Evolutionary conservation across 2,329 filamentous ascomycete species (phyloP).

Genomic region (Hirsutella rhossiliensis): DNA sequence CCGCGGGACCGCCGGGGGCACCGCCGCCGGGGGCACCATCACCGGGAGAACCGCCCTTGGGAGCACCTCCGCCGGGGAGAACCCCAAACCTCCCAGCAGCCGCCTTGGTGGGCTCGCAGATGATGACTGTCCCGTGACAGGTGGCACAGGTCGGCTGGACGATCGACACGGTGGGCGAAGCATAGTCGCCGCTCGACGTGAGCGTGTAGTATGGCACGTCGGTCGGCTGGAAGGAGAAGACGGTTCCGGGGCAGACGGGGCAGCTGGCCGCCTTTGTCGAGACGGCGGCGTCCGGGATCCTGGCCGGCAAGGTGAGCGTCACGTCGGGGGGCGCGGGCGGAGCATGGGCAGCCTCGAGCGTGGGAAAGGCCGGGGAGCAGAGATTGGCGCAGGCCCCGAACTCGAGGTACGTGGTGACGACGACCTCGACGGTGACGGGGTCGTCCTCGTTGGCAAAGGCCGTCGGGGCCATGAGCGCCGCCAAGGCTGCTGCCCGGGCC

Average conservation of each 20-base stretch:
- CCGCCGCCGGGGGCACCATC: not conserved
- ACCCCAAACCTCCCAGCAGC: not conserved
- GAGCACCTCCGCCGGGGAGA: not conserved
- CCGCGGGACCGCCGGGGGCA: no score
- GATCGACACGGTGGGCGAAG: conserved; percentile 9
- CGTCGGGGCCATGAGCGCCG: conserved; percentile 6
- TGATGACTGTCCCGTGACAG: conserved; percentile 12
- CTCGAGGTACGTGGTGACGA: conserved; percentile 7
- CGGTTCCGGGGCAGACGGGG: conserved; percentile 11
- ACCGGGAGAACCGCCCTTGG: not conserved
- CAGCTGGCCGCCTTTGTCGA: conserved; percentile 10
- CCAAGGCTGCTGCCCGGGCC: conserved; percentile 2
- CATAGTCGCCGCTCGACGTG: conserved; percentile 6
- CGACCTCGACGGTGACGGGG: conserved; percentile 6
- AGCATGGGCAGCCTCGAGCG: not conserved
- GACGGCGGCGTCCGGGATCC: not conserved
- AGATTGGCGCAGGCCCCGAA: conserved; percentile 6
- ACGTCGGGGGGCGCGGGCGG: conserved; percentile 3
- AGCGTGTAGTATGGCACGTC: conserved; percentile 11
- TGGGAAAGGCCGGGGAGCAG: not conserved
- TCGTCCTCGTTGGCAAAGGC: conserved; percentile 3
- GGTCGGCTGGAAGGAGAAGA: conserved; percentile 13
- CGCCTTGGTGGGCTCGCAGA: conserved; percentile 10
- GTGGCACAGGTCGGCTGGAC: conserved; percentile 8
- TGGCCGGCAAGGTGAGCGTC: conserved; percentile 12